Conservation (phyloP, 305 asterid species). For the Solanum hybrid region DNA sequence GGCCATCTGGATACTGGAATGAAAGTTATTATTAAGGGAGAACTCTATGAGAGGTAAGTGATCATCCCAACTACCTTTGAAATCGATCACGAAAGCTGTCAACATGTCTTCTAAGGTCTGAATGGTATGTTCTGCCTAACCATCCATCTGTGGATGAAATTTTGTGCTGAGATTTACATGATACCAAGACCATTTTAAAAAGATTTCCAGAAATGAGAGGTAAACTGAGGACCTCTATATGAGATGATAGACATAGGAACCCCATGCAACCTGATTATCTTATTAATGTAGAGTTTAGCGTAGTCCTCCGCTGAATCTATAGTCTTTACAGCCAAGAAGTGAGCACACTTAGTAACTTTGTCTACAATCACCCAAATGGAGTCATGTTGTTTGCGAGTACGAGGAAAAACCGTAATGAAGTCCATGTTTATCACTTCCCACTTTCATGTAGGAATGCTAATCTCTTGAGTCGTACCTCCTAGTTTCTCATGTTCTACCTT, state of each 20-base stretch:
- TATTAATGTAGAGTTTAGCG: too few relatives aligned
- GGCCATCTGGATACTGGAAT: too few relatives aligned
- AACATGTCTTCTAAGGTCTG: too few relatives aligned
- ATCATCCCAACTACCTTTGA: too few relatives aligned
- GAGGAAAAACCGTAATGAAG: not conserved
- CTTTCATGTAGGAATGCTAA: not conserved
- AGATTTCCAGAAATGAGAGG: not conserved
- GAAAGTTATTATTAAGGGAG: too few relatives aligned
- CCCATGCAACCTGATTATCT: not conserved
- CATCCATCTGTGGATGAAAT: not conserved
- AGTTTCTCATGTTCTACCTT: not conserved
- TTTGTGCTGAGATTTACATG: not conserved
- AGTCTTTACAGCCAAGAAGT: not conserved
- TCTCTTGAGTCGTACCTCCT: not conserved
- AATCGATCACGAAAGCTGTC: too few relatives aligned
- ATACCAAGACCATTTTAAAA: not conserved
- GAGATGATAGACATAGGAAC: not conserved
- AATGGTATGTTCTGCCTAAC: not conserved
- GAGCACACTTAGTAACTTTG: not conserved
- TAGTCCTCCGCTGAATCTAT: not conserved
- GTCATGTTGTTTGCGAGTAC: not conserved
- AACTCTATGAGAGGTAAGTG: too few relatives aligned
- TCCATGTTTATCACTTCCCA: not conserved
- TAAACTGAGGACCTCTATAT: not conserved
- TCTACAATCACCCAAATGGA: not conserved